These are phyloP conservation scores for Cymbidium sinense DNA, from an alignment of 106 monocot species.

Conservation along the genomic window DNA sequence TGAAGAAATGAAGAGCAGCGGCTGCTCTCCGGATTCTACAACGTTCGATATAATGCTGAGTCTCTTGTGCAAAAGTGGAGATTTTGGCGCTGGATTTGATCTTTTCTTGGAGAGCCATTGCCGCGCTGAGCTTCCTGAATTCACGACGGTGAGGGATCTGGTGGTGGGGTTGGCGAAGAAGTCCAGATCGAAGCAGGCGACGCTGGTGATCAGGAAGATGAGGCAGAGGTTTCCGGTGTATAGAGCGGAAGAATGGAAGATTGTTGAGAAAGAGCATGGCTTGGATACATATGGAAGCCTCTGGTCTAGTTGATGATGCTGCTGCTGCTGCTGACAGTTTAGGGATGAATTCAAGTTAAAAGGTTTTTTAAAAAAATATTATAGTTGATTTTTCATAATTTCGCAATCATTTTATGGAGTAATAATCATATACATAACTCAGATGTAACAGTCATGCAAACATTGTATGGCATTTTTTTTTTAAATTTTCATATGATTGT, in stretches of 20 bases:
- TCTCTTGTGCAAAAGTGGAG: slow-evolving; percentile 42
- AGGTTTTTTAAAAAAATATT: no score
- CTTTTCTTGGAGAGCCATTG: slow-evolving; percentile 55
- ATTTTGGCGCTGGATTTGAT: slow-evolving; percentile 41
- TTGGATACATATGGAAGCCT: slow-evolving; percentile 20
- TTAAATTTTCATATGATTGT: no score
- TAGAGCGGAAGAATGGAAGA: slow-evolving; percentile 40
- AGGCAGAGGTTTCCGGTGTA: slow-evolving; percentile 47
- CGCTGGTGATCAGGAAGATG: slow-evolving; percentile 38
- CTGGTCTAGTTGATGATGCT: no score
- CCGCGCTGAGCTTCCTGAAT: slow-evolving; percentile 61
- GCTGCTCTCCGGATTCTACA: slow-evolving; percentile 25
- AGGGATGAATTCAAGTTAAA: background rate
- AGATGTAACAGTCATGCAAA: no score
- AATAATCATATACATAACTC: no score
- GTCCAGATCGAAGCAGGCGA: slow-evolving; percentile 47
- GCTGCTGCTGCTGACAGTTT: background rate
- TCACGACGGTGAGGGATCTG: slow-evolving; percentile 47
- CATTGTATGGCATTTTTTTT: no score
- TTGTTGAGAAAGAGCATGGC: slow-evolving; percentile 60
- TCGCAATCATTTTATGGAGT: no score
- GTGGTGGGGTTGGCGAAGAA: slow-evolving; percentile 60
- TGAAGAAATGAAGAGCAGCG: slow-evolving; percentile 20
- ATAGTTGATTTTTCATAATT: no score
- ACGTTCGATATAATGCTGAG: slow-evolving; percentile 46